Percentiles rank a stretch among this genome's conserved stretches.
Evolutionary conservation across 2,329 filamentous ascomycete species (phyloP).

Genomic region (Curvularia verruculosa): DNA sequence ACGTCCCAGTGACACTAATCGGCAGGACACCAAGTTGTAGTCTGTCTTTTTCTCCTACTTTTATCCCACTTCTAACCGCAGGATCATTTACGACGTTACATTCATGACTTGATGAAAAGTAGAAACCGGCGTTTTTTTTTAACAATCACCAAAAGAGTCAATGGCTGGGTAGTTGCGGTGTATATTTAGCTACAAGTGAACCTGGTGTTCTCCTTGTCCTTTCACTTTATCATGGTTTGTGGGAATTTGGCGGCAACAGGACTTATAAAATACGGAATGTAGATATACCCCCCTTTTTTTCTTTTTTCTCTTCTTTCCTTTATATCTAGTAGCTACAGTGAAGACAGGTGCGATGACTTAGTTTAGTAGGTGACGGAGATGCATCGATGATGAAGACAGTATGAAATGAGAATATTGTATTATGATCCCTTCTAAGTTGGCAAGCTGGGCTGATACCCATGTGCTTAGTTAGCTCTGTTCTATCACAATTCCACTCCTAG

Average conservation of each 20-base stretch:
- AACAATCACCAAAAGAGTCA: not conserved
- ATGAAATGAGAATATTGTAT: no score
- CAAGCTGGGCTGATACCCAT: no score
- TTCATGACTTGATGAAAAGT: conserved; percentile 31
- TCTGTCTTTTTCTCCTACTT: not conserved
- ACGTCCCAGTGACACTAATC: conserved; percentile 44
- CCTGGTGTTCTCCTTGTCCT: not conserved
- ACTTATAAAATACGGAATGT: not conserved
- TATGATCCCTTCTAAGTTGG: no score
- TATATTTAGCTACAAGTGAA: not conserved
- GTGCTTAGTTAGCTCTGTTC: no score
- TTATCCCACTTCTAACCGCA: conserved; percentile 1
- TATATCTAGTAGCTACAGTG: not conserved
- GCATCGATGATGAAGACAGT: no score
- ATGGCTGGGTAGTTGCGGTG: not conserved
- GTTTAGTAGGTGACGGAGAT: not conserved
- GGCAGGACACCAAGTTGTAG: conserved; percentile 48
- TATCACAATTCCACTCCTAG: no score
- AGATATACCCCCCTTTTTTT: conserved; percentile 11
- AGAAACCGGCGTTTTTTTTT: conserved; percentile 5
- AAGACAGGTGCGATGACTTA: not conserved
- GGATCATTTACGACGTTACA: conserved; percentile 15
- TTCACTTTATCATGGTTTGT: not conserved
- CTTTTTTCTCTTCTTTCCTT: conserved; percentile 1
- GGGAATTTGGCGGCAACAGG: not conserved